phyloP scores from a whole-genome alignment of 768 basidiomycete species.

The Russula lepida region DNA sequence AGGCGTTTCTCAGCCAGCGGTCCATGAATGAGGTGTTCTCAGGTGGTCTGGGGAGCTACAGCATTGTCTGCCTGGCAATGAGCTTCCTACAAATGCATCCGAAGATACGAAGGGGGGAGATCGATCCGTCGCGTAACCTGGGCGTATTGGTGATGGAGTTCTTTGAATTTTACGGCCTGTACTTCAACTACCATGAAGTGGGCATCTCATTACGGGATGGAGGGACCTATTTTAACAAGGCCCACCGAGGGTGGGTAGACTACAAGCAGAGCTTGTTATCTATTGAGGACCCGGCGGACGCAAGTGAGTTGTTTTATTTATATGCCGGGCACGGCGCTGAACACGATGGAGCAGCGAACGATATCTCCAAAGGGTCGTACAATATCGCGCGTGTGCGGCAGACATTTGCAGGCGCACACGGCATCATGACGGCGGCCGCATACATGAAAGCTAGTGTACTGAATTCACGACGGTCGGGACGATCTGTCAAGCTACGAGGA shows the following conservation, averaged over 20 bases:
- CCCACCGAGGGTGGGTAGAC: conserved; percentile 73
- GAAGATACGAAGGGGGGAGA: conserved; percentile 80
- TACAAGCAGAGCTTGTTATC: conserved; percentile 53
- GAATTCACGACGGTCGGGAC: conserved; percentile 44
- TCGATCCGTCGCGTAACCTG: conserved; percentile 79
- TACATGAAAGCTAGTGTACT: conserved; percentile 58
- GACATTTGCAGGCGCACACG: conserved; percentile 75
- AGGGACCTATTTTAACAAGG: conserved; percentile 84
- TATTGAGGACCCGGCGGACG: conserved; percentile 91
- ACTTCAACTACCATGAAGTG: conserved; percentile 85
- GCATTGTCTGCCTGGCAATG: conserved; percentile 86
- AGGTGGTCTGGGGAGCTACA: conserved; percentile 90
- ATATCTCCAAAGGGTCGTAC: conserved; percentile 86
- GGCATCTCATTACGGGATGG: conserved; percentile 86
- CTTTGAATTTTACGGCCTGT: conserved; percentile 88
- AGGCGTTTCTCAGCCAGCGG: conserved; percentile 82
- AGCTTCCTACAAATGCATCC: conserved; percentile 98
- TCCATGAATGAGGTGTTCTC: conserved; percentile 98
- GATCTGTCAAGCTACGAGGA: conserved; percentile 37
- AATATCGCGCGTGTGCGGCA: conserved; percentile 73
- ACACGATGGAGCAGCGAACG: conserved; percentile 57
- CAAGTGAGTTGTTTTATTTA: conserved; percentile 43
- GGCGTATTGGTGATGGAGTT: conserved; percentile 96
- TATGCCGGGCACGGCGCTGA: neutral
- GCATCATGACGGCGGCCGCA: conserved; percentile 68